Conservation (phyloP, 2,329 filamentous ascomycete species). For the Colletotrichum karsti region DNA sequence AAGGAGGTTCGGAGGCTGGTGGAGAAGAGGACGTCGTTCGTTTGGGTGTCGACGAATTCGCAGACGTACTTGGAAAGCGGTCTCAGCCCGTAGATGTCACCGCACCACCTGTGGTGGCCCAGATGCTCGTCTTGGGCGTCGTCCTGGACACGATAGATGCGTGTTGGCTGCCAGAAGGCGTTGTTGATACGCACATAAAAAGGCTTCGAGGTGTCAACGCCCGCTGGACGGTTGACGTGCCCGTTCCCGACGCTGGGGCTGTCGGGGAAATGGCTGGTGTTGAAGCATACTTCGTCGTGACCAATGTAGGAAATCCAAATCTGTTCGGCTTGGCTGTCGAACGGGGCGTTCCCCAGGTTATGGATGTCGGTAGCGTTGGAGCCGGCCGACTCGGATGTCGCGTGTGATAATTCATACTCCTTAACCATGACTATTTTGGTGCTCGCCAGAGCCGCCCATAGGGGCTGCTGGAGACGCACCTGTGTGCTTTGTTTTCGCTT, state of each 20-base stretch:
- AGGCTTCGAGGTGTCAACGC: conserved; percentile 75
- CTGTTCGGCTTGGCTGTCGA: conserved; percentile 74
- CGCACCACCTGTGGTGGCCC: conserved; percentile 69
- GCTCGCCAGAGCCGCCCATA: conserved; percentile 94
- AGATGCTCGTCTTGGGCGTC: conserved; percentile 35
- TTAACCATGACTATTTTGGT: conserved; percentile 97
- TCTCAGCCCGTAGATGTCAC: conserved; percentile 74
- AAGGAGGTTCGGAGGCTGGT: conserved; percentile 74
- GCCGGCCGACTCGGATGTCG: conserved; percentile 76
- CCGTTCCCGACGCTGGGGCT: conserved; percentile 38
- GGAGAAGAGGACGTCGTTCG: conserved; percentile 73
- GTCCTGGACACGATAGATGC: conserved; percentile 65
- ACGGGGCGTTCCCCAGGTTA: conserved; percentile 79
- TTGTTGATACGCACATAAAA: conserved; percentile 84
- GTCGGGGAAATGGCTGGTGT: conserved; percentile 71
- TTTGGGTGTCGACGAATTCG: conserved; percentile 77
- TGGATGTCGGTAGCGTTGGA: conserved; percentile 81
- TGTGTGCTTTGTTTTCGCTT: conserved; percentile 91
- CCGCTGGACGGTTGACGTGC: conserved; percentile 48
- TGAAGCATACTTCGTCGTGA: conserved; percentile 80
- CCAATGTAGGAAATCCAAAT: conserved; percentile 86
- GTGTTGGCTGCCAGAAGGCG: conserved; percentile 80
- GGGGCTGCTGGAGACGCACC: conserved; percentile 87
- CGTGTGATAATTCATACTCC: conserved; percentile 85
- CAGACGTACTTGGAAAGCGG: conserved; percentile 81